Percentiles rank a stretch among this genome's conserved stretches.
Conservation (phyloP, 345 rosid genomes). For the Syzygium grande region DNA sequence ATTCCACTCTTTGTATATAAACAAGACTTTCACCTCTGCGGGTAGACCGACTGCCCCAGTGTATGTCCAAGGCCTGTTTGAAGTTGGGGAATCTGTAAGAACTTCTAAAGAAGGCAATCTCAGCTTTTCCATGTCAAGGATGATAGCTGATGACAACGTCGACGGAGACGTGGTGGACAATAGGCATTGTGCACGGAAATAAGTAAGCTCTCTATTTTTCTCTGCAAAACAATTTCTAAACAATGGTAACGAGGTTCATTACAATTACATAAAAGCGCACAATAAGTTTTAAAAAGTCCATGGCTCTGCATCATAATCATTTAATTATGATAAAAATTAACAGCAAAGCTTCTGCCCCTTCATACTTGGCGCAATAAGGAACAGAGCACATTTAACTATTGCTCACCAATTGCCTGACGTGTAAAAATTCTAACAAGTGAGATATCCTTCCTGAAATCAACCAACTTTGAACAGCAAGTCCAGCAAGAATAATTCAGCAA, state of each 20-base stretch:
- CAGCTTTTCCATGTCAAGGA: conserved; percentile 69
- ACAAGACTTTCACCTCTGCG: conserved; percentile 40
- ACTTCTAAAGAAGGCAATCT: conserved; percentile 65
- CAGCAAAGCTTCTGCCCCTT: not conserved
- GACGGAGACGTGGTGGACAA: conserved; percentile 54
- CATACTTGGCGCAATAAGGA: not conserved
- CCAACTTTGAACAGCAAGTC: not conserved
- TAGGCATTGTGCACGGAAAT: conserved; percentile 54
- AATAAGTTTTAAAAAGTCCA: not conserved
- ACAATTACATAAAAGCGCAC: not conserved
- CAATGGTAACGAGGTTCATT: not conserved
- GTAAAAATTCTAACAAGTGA: not conserved
- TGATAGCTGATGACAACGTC: conserved; percentile 17
- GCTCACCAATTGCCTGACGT: not conserved
- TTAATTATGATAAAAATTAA: not conserved
- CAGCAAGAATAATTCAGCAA: not conserved
- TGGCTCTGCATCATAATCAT: not conserved
- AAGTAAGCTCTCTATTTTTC: conserved; percentile 36
- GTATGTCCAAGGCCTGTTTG: conserved; percentile 58
- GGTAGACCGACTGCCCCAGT: conserved; percentile 39
- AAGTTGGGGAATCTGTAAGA: conserved; percentile 34
- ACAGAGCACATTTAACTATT: not conserved
- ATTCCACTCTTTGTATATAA: not conserved
- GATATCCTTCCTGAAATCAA: not conserved
- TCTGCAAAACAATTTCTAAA: conserved; percentile 32